These are phyloP conservation scores for Leishmania braziliensis DNA, from an alignment of 208 protist species.

Conservation along the genomic window DNA sequence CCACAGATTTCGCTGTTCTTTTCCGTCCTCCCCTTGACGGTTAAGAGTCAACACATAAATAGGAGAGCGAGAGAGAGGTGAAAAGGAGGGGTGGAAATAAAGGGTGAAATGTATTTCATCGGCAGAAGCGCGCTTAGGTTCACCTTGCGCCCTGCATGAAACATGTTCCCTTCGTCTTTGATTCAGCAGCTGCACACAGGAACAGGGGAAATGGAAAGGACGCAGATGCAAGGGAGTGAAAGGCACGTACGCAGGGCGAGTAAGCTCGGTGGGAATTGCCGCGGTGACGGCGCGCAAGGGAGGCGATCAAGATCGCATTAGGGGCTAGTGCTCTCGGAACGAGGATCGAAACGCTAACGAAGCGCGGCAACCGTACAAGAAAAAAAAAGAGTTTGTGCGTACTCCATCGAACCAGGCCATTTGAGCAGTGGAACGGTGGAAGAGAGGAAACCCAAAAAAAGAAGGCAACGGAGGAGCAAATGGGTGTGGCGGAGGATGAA, in stretches of 20 bases:
- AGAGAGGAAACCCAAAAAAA: neutral
- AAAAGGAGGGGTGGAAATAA: neutral
- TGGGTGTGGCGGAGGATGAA: neutral
- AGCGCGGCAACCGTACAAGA: neutral
- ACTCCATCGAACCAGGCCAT: neutral
- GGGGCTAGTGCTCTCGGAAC: neutral
- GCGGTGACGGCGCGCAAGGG: neutral
- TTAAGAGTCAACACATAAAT: neutral
- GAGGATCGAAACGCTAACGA: neutral
- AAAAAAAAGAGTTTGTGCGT: neutral
- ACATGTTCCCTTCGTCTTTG: neutral
- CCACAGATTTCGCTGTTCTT: neutral
- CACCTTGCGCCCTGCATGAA: neutral
- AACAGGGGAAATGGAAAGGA: neutral
- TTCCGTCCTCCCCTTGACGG: neutral
- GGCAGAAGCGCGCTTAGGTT: neutral
- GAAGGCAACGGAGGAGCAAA: neutral
- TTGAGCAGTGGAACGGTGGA: neutral
- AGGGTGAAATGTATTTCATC: neutral
- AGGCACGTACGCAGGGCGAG: neutral
- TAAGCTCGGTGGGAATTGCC: neutral
- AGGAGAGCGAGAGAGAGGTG: neutral
- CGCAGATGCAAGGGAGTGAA: neutral
- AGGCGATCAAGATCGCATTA: too few relatives aligned
- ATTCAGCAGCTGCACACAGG: neutral